These are phyloP conservation scores for Drechslerella dactyloides DNA, from an alignment of 2,329 filamentous ascomycete genomes.

Conservation along the genomic window DNA sequence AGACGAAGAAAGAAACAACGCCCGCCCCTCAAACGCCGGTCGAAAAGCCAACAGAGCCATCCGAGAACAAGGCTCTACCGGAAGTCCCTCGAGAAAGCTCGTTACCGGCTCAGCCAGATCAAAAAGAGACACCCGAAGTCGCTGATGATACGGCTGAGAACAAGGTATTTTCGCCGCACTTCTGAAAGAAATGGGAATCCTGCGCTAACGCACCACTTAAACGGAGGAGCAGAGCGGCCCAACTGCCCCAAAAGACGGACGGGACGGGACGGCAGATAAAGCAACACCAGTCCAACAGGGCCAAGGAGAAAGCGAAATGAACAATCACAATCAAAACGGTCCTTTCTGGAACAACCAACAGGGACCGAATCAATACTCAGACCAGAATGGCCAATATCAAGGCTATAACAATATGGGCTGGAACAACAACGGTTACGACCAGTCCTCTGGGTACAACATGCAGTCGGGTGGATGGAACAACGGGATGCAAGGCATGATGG, in stretches of 20 bases:
- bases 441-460: constrained; percentile 52
- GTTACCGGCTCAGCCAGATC: constrained; percentile 27
- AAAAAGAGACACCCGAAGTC: background rate
- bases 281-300: constrained; percentile 9
- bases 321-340: constrained; percentile 26
- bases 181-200: background rate
- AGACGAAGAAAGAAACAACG: constrained; percentile 58
- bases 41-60: constrained; percentile 24
- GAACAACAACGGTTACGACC: constrained; percentile 51
- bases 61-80: constrained; percentile 5
- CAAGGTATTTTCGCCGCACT: constrained; percentile 22
- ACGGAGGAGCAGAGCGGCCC: constrained; percentile 20
- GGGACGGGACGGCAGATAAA: constrained; percentile 9
- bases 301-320: constrained; percentile 27
- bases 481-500: constrained; percentile 45
- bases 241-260: constrained; percentile 7
- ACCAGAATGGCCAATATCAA: constrained; percentile 48
- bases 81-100: constrained; percentile 31
- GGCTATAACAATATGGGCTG: constrained; percentile 39
- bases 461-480: constrained; percentile 53
- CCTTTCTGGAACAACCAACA: constrained; percentile 47
- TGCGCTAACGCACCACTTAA: constrained; percentile 11
- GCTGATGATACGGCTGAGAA: constrained; percentile 18
- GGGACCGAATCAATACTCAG: constrained; percentile 33
- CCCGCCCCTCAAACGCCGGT: constrained; percentile 53